These are phyloP conservation scores for Crucibulum laeve DNA, from an alignment of 768 basidiomycete species.

Conservation along the genomic window DNA sequence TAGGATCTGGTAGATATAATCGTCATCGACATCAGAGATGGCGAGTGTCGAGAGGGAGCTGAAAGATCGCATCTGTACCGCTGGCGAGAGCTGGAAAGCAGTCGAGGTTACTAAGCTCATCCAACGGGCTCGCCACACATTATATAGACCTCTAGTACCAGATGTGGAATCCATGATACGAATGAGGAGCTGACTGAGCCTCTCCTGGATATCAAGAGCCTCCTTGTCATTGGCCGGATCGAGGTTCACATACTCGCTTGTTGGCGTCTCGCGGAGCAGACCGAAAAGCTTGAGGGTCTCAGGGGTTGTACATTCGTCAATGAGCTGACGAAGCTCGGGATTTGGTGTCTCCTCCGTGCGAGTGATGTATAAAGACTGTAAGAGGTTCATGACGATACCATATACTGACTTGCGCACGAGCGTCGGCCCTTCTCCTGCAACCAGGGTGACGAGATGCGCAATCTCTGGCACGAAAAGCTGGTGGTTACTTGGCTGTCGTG, in stretches of 20 bases:
- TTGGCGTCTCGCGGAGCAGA: slow-evolving; percentile 53
- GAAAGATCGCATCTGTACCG: slow-evolving; percentile 86
- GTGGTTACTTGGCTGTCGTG: slow-evolving; percentile 55
- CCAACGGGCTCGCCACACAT: slow-evolving; percentile 92
- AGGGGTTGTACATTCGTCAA: slow-evolving; percentile 54
- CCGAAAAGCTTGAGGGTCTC: slow-evolving; percentile 71
- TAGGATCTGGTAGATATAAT: slow-evolving; percentile 89
- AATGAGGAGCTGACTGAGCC: slow-evolving; percentile 57
- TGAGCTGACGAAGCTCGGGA: slow-evolving; percentile 55
- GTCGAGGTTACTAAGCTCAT: slow-evolving; percentile 86
- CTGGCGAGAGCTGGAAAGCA: slow-evolving; percentile 85
- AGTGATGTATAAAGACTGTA: slow-evolving; percentile 69
- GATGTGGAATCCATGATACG: slow-evolving; percentile 61
- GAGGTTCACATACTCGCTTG: slow-evolving; percentile 62
- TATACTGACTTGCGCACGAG: slow-evolving; percentile 78
- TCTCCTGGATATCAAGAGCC: slow-evolving; percentile 62
- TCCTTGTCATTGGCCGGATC: slow-evolving; percentile 54
- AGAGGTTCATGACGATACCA: slow-evolving; percentile 75
- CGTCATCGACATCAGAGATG: slow-evolving; percentile 83
- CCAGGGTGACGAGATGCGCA: slow-evolving; percentile 73
- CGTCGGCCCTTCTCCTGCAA: slow-evolving; percentile 69
- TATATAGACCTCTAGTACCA: slow-evolving; percentile 70
- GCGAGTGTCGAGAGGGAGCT: slow-evolving; percentile 81
- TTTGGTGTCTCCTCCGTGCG: slow-evolving; percentile 57
- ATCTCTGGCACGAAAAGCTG: slow-evolving; percentile 84